These are phyloP conservation scores for Sporothrix luriei DNA, from an alignment of 2,329 filamentous ascomycete genomes.

Conservation along the genomic window DNA sequence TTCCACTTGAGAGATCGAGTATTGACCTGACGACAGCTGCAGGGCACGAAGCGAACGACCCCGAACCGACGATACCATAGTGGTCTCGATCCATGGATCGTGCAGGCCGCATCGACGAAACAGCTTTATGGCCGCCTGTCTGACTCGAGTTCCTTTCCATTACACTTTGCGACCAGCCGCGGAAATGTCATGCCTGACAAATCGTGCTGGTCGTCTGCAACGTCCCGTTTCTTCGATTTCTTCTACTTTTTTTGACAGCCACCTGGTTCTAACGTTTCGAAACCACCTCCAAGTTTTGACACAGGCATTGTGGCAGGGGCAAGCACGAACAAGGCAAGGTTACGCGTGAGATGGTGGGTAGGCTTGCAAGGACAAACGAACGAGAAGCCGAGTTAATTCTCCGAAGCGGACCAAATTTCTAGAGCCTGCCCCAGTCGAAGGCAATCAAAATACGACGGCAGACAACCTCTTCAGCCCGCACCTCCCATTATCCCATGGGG, in stretches of 20 bases:
- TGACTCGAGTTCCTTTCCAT: background rate
- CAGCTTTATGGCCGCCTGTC: background rate
- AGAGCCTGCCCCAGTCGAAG: background rate
- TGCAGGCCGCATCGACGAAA: background rate
- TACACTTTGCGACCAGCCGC: background rate
- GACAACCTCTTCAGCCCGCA: background rate
- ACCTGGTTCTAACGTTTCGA: constrained; percentile 17
- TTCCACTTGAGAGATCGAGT: background rate
- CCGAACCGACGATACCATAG: too few relatives aligned
- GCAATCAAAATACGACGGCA: background rate
- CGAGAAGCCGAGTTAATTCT: constrained; percentile 17
- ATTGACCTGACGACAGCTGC: background rate
- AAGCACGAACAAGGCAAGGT: background rate
- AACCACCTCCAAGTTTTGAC: constrained; percentile 16
- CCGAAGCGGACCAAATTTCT: constrained; percentile 5
- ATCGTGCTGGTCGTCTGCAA: background rate
- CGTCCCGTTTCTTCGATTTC: background rate
- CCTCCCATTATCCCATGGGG: background rate
- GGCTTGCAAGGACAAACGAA: constrained; percentile 6
- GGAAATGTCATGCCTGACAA: background rate
- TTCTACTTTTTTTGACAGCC: background rate
- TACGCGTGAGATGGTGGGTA: background rate
- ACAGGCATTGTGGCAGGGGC: background rate
- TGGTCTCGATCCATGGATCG: background rate
- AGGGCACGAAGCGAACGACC: background rate